Evolutionary conservation across 495 filamentous ascomycete species (phyloP), one percentile per base, ranked within the genome.

Genomic region (Podospora pseudoanserina): DNA sequence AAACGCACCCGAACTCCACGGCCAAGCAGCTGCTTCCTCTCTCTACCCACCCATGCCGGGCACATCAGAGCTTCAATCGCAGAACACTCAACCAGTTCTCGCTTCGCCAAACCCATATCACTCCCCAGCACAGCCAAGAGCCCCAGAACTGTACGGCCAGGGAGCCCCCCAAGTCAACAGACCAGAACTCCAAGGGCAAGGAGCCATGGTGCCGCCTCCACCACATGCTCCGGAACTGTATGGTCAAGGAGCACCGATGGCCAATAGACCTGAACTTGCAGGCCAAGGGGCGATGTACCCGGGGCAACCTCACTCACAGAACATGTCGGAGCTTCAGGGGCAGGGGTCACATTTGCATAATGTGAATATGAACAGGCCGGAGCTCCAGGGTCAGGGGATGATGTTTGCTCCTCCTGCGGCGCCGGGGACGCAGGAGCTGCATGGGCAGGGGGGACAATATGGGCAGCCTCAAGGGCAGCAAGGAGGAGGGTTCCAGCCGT

Each of bases 91-190:
- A 6, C 18, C 57, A 11, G 60, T 30, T 65, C 26, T 20, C 23
- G 4, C 34, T 28, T 57, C 27, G 18, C 60, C 23, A 23, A 55
- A 18, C 2, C 66, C 58, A 20, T 27, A n/a, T 32, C 28, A 68
- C 11, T 54, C 67, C 18, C 70, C 65, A 13, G 18, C 30, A 34
- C 53, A 30, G 15, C 66, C 63, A 7, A 28, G 58, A 30, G 27
- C 60, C 13, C 54, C 77, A 15, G 79, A 82, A 57, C 72, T 80
- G 16, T 75, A 75, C 49, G 74, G 74, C 23, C 74, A 80, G 23
- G 67, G 49, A 28, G 62, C 71, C 4, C 68, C 74, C 15, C 54
- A 49, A 16, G 66, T 69, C 13, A 72, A 73, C 58, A 63, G 68
- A 4, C 69, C 76, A 13, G 79, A 80, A 54, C 72, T 79, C 18